Base-by-base conservation (phyloP, 2,329 filamentous ascomycete species). In the Aspergillus persii region DNA sequence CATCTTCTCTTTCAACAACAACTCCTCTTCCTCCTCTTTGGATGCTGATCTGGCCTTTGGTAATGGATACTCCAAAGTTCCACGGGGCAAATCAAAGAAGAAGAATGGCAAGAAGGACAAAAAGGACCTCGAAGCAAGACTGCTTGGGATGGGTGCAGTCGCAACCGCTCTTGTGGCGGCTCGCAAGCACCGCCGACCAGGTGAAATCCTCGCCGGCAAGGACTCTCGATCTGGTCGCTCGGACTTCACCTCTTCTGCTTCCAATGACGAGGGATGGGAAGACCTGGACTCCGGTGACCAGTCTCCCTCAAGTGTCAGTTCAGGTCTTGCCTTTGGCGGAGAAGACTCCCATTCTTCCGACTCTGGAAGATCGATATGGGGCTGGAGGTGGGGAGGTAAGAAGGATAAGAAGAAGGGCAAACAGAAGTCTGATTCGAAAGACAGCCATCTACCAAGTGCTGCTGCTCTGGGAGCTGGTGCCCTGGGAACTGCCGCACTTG, bases 21-120 rank as follows among this genome's bases (percentile, higher is more conserved):
- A 87, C 66, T 87, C 84, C 2, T 90, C 87, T 1, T 88, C 85
- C 2, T 89, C 86, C 0, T 89, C 86, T 0, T 79, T 89, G 56
- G 86, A 89, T 71, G 85, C 83, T 23, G 88, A 91, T 69, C 76
- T 90, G 61, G 87, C 87, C 8, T 90, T 89, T 69, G 87, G 88
- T 8, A 81, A 77, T 56, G 87, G 86, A 15, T 88, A 73, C 39
- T 60, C 76, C 2, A 73, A 70, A 39, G 74, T 73, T 46, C 61
- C 68, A 12, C 58, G 68, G 12, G 68, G 66, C 50, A 80, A 80
- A 61, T 74, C 76, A 52, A 69, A 66, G 26, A 69, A 65, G 57
- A 64, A 54, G 44, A 69, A 60, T 58, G 72, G 68, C 57, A 57
- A 64, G 48, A 66, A 72, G 49, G 66, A 71, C 41, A 59, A 66